Evolutionary conservation across 1,284 basidiomycete species (phyloP).

Genomic region (Rhizoctonia solani): DNA sequence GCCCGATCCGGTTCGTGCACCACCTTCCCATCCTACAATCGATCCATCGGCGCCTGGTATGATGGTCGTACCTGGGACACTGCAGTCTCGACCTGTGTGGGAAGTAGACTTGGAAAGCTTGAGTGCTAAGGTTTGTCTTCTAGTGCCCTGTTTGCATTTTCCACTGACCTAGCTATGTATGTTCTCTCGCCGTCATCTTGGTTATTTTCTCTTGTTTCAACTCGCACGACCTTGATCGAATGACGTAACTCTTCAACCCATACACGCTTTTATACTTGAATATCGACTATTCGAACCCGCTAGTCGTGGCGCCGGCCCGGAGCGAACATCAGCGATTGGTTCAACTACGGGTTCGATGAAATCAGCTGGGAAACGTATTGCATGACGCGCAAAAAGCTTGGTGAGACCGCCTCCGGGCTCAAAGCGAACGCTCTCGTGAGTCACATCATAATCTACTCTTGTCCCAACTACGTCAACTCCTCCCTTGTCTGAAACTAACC

Average conservation of each 20-base stretch:
- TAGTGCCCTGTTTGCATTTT: background rate
- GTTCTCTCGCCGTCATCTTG: background rate
- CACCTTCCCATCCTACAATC: constrained; percentile 74
- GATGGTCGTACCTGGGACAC: constrained; percentile 54
- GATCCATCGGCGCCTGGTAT: constrained; percentile 69
- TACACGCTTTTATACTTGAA: background rate
- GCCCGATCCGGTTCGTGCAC: constrained; percentile 50
- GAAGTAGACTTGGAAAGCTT: constrained; percentile 75
- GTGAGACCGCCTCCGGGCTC: constrained; percentile 74
- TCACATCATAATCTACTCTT: too few relatives aligned
- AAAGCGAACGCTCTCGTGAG: constrained; percentile 77
- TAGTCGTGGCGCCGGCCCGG: constrained; percentile 83
- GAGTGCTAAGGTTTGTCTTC: constrained; percentile 4
- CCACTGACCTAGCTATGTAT: background rate
- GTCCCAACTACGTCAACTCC: constrained; percentile 38
- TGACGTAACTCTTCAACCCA: constrained; percentile 7
- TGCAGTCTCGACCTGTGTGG: constrained; percentile 69
- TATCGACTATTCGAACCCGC: background rate
- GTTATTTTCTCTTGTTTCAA: background rate
- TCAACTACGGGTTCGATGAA: constrained; percentile 99
- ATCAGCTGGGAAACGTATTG: constrained; percentile 92
- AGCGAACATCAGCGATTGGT: constrained; percentile 95
- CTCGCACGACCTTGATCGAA: constrained; percentile 26
- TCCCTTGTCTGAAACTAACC: background rate
- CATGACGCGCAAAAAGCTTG: constrained; percentile 79